These are phyloP conservation scores for Backusella westeae DNA, from an alignment of 192 early-diverging fungal species.

Conservation along the genomic window DNA sequence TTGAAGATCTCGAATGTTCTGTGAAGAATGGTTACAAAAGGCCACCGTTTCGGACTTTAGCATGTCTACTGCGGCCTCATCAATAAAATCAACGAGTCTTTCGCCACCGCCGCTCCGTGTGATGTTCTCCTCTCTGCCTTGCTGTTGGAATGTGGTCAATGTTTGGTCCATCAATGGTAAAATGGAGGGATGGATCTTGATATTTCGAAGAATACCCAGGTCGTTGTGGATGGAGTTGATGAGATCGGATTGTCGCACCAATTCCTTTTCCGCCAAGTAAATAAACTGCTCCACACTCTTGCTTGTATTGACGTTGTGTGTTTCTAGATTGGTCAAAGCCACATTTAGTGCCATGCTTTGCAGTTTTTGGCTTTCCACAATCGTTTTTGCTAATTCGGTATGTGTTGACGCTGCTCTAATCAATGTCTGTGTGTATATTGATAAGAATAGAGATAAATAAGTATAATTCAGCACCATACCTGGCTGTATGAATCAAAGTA, in stretches of 20 bases:
- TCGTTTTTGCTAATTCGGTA: constrained; percentile 35
- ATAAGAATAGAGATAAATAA: background rate
- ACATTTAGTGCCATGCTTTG: constrained; percentile 52
- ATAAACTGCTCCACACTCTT: constrained; percentile 44
- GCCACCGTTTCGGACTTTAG: background rate
- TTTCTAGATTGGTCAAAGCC: constrained; percentile 48
- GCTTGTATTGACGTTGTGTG: constrained; percentile 36
- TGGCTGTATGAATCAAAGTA: constrained; percentile 31
- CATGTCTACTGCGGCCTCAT: background rate
- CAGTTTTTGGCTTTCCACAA: constrained; percentile 44
- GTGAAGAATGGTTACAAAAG: background rate
- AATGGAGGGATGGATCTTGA: constrained; percentile 45
- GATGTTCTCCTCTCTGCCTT: background rate
- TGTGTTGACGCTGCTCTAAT: constrained; percentile 37
- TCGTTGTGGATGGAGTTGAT: constrained; percentile 37
- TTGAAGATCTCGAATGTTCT: constrained; percentile 22
- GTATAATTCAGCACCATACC: background rate
- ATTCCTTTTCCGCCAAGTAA: constrained; percentile 38
- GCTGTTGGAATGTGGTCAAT: background rate
- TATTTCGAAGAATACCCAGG: constrained; percentile 40
- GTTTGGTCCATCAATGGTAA: constrained; percentile 10
- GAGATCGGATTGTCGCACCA: constrained; percentile 32
- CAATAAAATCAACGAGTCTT: constrained; percentile 14
- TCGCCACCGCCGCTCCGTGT: background rate
- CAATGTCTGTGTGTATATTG: constrained; percentile 15